Evolutionary conservation across 306 rosid genomes (phyloP).

Genomic region (Vigna radiata): DNA sequence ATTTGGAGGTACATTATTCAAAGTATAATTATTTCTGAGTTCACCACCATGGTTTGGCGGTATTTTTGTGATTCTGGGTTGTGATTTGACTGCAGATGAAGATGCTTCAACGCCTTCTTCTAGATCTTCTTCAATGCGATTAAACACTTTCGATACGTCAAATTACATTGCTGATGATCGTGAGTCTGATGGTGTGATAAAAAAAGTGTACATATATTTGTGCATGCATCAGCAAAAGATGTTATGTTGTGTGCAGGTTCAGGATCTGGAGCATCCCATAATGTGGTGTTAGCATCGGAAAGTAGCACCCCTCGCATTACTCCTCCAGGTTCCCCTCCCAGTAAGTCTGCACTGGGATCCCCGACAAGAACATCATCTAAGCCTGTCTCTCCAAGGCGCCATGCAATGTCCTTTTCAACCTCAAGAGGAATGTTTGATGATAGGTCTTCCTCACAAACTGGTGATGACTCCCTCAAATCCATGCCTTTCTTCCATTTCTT

Average conservation of each 20-base stretch:
- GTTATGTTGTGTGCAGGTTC: slow-evolving; percentile 32
- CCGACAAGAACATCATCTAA: slow-evolving; percentile 84
- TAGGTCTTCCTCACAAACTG: slow-evolving; percentile 63
- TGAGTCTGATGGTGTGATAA: slow-evolving; percentile 61
- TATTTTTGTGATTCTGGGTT: slow-evolving; percentile 3
- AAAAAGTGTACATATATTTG: not conserved
- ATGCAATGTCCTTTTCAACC: slow-evolving; percentile 69
- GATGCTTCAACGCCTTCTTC: slow-evolving; percentile 61
- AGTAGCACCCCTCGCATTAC: slow-evolving; percentile 73
- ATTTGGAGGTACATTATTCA: slow-evolving; percentile 59
- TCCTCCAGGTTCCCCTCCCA: slow-evolving; percentile 85
- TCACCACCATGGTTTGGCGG: not conserved
- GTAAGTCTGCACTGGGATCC: slow-evolving; percentile 70
- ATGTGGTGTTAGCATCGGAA: slow-evolving; percentile 77
- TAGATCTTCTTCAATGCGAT: slow-evolving; percentile 59
- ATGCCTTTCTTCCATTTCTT: not conserved
- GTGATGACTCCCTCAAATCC: slow-evolving; percentile 54
- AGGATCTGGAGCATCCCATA: slow-evolving; percentile 63
- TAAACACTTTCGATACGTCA: slow-evolving; percentile 54
- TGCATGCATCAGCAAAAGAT: not conserved
- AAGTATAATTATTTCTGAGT: no score
- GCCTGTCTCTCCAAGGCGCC: slow-evolving; percentile 85
- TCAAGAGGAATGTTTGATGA: slow-evolving; percentile 70
- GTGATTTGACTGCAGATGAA: slow-evolving; percentile 56
- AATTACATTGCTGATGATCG: slow-evolving; percentile 60